Evolutionary conservation across 345 rosid genomes (phyloP), one percentile per base, ranked within the genome.

Genomic region (Lepidium didymum): DNA sequence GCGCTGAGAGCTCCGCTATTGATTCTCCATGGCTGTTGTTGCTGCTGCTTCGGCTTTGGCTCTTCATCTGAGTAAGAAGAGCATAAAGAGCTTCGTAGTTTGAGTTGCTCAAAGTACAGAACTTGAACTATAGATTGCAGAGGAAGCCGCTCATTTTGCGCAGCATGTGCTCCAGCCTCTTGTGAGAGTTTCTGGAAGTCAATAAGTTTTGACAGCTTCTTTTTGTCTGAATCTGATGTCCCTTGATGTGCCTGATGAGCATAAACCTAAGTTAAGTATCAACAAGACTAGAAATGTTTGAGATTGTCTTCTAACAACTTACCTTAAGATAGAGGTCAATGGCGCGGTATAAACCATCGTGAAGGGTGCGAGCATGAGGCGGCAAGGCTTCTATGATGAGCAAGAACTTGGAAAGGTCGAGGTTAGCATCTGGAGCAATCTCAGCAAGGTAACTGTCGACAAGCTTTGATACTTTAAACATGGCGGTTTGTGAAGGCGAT

Each of bases 141-240:
- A 34, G 98, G 94, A 21, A 93, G 96, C 40, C 98, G 86, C 64
- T 90, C 98, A 52, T 93, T 93, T 60, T 93, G 96, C 0, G 98
- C 95, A 41, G 98, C 98, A 52, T 93, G 98, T 8, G 96, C 91
- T n/a, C 98, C 97, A 1, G 92, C 97, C 62, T 93, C 98, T 77
- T 84, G 96, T 10, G 98, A 90, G 56, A 93, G 96, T 86, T 93
- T 93, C 75, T 93, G 97, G 78, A 90, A 93, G 77, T 93, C 97
- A 0, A 93, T 82, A 74, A 87, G 77, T 71, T 88, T 93, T 69
- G 87, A 82, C 2, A 90, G 81, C 82, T 75, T 86, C 84, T 88
- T 90, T 87, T 79, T 84, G 81, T 93, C 98, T 11, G 84, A 78
- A 62, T 93, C 98, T 34, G 85, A 68, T 77, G 87, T 72, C 50